Evolutionary conservation across 768 basidiomycete genomes (phyloP).

Genomic region (Phylloporus sp.): DNA sequence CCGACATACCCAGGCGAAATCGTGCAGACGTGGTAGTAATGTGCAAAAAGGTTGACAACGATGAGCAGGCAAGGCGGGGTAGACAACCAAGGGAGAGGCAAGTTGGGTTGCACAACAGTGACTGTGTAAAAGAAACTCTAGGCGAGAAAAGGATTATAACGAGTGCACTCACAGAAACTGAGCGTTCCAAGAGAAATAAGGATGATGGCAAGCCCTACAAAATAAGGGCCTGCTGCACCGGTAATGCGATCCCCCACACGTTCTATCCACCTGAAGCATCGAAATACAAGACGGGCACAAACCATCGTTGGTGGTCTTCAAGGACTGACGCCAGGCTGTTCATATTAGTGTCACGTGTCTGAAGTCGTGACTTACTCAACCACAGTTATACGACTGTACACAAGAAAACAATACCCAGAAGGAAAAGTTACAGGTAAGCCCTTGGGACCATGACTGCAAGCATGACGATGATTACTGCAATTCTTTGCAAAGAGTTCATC

Average conservation of each 20-base stretch:
- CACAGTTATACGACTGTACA: neutral
- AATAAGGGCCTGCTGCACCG: constrained; percentile 88
- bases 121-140: constrained; percentile 43
- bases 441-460: constrained; percentile 2
- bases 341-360: constrained; percentile 2
- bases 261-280: constrained; percentile 68
- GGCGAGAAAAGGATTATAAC: neutral
- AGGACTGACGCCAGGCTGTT: no score
- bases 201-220: constrained; percentile 74
- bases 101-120: constrained; percentile 67
- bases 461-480: constrained; percentile 16
- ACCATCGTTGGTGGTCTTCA: no score
- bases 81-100: constrained; percentile 56
- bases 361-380: no score
- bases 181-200: constrained; percentile 66
- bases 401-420: no score
- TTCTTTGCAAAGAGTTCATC: constrained; percentile 36
- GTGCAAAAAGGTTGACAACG: constrained; percentile 67
- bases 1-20: constrained; percentile 75
- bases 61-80: constrained; percentile 72
- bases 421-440: neutral
- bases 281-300: constrained; percentile 37
- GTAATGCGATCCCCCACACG: constrained; percentile 73
- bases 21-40: constrained; percentile 86
- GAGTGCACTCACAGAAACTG: constrained; percentile 69